These are phyloP conservation scores for Aureobasidium sp. DNA, from an alignment of 2,329 filamentous ascomycete genomes.

Conservation along the genomic window DNA sequence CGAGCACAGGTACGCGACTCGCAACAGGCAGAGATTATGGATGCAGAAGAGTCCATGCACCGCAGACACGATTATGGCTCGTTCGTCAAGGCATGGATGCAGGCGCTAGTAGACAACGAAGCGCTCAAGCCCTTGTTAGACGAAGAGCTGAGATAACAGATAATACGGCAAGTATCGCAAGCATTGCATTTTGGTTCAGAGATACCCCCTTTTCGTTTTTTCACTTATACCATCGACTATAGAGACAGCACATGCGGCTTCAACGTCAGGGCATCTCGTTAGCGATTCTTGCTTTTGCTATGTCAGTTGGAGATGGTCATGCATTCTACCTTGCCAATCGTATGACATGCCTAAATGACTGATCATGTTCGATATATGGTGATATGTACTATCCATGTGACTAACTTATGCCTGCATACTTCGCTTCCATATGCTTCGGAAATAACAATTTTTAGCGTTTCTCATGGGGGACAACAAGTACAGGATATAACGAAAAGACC, in stretches of 20 bases:
- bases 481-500: too few species aligned
- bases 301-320: neutral
- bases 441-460: too few species aligned
- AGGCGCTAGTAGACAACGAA: conserved; percentile 56
- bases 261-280: neutral
- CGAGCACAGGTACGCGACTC: conserved; percentile 44
- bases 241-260: neutral
- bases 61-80: conserved; percentile 61
- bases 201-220: neutral
- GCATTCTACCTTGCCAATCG: too few species aligned
- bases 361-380: too few species aligned
- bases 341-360: neutral
- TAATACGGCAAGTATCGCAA: neutral
- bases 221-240: neutral
- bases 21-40: conserved; percentile 36
- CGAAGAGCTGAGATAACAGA: neutral
- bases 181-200: conserved; percentile 5
- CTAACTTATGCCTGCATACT: too few species aligned
- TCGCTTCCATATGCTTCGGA: too few species aligned
- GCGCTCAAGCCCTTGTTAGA: conserved; percentile 38
- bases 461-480: too few species aligned
- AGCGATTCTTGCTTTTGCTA: neutral
- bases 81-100: conserved; percentile 59
- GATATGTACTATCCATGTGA: too few species aligned
- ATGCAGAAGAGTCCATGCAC: conserved; percentile 45